Evolutionary conservation across 164 flowering plant species (phyloP), one percentile per base, ranked within the genome.

Genomic region (Umbellularia californica): DNA sequence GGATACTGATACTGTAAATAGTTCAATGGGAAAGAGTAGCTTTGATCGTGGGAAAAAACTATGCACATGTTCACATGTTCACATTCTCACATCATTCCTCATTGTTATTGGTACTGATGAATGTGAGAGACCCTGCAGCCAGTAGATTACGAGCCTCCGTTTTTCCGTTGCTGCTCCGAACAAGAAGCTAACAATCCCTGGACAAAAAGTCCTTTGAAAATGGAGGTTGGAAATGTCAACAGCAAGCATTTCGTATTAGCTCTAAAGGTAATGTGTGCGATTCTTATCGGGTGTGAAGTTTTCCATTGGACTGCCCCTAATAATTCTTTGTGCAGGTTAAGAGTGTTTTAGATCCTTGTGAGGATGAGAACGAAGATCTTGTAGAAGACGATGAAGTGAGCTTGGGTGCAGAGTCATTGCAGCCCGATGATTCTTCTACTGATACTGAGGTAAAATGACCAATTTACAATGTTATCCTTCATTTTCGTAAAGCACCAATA

Each of bases 221-320:
- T 95, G 98, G 94, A 93, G 79, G 94, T 93, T 80, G 99, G 97
- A 15, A 87, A 93, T 77, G 97, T 95, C 27, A 92, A 95, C 84
- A 95, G 99, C 92, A 95, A 95, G 87, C 96, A 92, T 83, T 81
- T 93, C 60, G 86, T 90, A 27, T 76, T 95, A 73, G 90, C 96
- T 77, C 88, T 95, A 5, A 95, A 90, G 94, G 99, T 92, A 81
- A 76, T 27, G 17, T 9, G 41, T 14, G 62, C 20, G 22, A 9
- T 55, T 15, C 30, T 65, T 12, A 20, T 19, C 1, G 10, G 22
- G 51, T 55, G 47, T 35, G 23, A 14, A 35, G 47, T 35, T 74
- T 66, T 47, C 24, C 52, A 27, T 7, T 47, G n/a, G 62, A 23
- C 70, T 70, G 66, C n/a, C 4, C 47, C 65, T 30, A 50, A 66